phyloP scores from a whole-genome alignment of 2,329 filamentous ascomycete species.

The Arthrobotrys iridis region DNA sequence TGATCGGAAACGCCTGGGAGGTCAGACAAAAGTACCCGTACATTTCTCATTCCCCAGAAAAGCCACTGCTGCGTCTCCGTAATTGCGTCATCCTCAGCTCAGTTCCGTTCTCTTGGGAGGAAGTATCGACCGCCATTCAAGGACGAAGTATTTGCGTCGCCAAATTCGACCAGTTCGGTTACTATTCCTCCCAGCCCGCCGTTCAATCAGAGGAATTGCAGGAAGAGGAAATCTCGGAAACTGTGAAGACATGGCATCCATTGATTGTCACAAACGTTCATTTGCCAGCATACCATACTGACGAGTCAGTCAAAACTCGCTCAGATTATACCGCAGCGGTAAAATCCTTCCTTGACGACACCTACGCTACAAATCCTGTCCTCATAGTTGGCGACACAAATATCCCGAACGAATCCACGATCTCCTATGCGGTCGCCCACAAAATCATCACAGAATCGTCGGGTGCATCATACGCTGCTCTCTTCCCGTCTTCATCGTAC shows the following conservation, averaged over 20 bases:
- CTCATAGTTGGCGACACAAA: conserved; percentile 74
- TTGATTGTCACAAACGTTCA: conserved; percentile 70
- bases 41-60: conserved; percentile 68
- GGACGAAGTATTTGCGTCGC: conserved; percentile 71
- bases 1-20: conserved; percentile 65
- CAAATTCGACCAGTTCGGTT: conserved; percentile 61
- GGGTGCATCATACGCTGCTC: conserved; percentile 68
- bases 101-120: conserved; percentile 67
- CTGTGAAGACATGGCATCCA: conserved; percentile 59
- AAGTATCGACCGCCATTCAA: conserved; percentile 66
- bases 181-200: conserved; percentile 1
- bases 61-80: conserved; percentile 70
- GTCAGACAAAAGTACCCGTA: conserved; percentile 68
- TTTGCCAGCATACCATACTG: conserved; percentile 70
- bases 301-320: conserved; percentile 69
- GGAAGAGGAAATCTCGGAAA: not conserved
- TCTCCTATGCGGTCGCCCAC: conserved; percentile 66
- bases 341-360: conserved; percentile 63
- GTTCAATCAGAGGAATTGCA: conserved; percentile 58
- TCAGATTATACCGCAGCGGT: conserved; percentile 68
- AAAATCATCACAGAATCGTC: conserved; percentile 68
- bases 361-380: conserved; percentile 65
- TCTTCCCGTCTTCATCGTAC: conserved; percentile 63
- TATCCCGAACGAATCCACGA: conserved; percentile 68
- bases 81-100: conserved; percentile 69